Conservation (phyloP, 257 asterid species). For the Salvia splendens region DNA sequence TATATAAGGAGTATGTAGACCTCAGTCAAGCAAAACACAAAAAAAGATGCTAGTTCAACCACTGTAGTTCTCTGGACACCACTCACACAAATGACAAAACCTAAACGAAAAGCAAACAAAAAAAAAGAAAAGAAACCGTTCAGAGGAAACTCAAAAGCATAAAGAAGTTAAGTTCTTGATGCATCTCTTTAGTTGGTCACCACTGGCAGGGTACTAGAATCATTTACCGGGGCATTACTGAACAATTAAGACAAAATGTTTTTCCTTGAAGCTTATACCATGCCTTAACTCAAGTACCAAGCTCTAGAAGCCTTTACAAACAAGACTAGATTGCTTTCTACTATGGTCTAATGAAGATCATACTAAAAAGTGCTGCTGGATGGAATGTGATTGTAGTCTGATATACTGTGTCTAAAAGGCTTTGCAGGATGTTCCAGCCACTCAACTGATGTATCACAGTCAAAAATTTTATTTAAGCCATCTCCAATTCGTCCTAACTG, state of each 20-base stretch:
- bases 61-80: background rate
- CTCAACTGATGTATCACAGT: constrained; percentile 12
- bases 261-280: constrained; percentile 7
- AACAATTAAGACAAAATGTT: constrained; percentile 5
- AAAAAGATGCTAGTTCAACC: constrained; percentile 5
- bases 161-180: background rate
- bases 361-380: constrained; percentile 1
- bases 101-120: background rate
- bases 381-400: constrained; percentile 3
- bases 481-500: constrained; percentile 7
- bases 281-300: constrained; percentile 14
- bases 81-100: background rate
- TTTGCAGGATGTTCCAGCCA: background rate
- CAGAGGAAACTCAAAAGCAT: background rate
- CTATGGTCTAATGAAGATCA: constrained; percentile 4
- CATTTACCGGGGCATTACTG: background rate
- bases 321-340: background rate
- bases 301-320: constrained; percentile 15
- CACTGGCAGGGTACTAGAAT: constrained; percentile 13
- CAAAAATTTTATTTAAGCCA: constrained; percentile 8
- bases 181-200: constrained; percentile 1
- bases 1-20: background rate
- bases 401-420: background rate
- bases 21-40: background rate
- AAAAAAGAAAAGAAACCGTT: background rate